Conservation (phyloP, 495 filamentous ascomycete species). For the Cladorrhinum samala region DNA sequence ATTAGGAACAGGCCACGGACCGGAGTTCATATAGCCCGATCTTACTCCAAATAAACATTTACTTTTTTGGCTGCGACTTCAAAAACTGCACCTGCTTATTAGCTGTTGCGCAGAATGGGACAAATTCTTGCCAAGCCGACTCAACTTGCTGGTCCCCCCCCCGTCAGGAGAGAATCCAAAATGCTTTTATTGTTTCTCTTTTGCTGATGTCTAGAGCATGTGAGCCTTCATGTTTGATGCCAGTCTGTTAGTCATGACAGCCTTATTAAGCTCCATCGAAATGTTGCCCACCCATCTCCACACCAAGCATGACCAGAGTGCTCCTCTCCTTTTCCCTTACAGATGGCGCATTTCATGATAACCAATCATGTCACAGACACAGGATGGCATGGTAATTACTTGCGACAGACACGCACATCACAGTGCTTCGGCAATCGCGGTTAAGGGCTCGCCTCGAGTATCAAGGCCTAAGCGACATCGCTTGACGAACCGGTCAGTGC, state of each 20-base stretch:
- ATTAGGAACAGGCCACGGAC: background rate
- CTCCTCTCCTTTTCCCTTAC: constrained; percentile 19
- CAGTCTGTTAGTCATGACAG: background rate
- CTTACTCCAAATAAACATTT: too few species aligned
- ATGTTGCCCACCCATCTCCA: background rate
- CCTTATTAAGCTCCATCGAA: background rate
- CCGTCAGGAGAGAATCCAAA: too few species aligned
- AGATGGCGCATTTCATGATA: constrained; percentile 3
- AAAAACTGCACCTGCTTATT: too few species aligned
- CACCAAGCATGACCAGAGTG: background rate
- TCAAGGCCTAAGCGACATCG: background rate
- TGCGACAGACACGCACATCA: background rate
- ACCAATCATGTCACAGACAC: constrained; percentile 15
- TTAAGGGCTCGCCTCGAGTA: background rate
- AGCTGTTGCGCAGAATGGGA: too few species aligned
- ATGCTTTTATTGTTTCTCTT: background rate
- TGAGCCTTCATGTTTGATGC: too few species aligned
- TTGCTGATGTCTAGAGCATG: too few species aligned
- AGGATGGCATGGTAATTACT: background rate
- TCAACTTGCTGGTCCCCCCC: too few species aligned
- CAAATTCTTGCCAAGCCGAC: too few species aligned
- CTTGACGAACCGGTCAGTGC: background rate
- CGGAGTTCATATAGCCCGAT: background rate
- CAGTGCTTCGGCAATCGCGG: background rate
- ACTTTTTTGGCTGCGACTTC: background rate